Conservation (phyloP, 768 basidiomycete species). For the Leccinellum albellum region DNA sequence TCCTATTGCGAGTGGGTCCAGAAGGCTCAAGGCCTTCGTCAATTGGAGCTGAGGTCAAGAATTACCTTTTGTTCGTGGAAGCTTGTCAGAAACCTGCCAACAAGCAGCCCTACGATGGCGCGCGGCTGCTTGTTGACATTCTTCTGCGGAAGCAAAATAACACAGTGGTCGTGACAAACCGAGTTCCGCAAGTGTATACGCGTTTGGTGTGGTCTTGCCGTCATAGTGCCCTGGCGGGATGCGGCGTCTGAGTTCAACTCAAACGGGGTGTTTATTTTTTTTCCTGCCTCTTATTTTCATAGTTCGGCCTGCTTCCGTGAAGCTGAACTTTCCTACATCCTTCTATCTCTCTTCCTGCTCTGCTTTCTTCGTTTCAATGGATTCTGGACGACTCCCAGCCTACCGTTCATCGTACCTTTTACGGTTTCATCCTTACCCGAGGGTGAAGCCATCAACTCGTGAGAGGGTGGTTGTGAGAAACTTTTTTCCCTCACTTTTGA, state of each 20-base stretch:
- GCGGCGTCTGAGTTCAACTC: constrained; percentile 16
- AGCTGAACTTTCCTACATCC: background rate
- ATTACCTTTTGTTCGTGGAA: constrained; percentile 7
- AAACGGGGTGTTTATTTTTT: constrained; percentile 12
- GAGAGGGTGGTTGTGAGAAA: constrained; percentile 23
- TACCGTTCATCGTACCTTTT: constrained; percentile 30
- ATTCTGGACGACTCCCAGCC: constrained; percentile 13
- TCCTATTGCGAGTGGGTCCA: constrained; percentile 11
- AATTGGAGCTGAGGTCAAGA: background rate
- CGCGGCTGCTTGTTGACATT: background rate
- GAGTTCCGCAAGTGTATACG: constrained; percentile 18
- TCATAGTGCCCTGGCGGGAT: constrained; percentile 21
- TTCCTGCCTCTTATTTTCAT: background rate
- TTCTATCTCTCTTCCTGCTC: background rate
- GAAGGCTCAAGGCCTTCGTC: background rate
- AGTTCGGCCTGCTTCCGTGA: background rate
- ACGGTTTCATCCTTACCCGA: constrained; percentile 30
- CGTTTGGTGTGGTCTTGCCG: constrained; percentile 28
- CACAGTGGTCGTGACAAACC: constrained; percentile 12
- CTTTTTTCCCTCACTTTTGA: background rate
- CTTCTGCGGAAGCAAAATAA: constrained; percentile 18
- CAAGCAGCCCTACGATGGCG: background rate
- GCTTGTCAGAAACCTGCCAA: background rate
- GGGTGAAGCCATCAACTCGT: constrained; percentile 17
- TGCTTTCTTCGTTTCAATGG: constrained; percentile 11